Base-by-base conservation (phyloP, 306 rosid species). In the Oxytropis ochrocephala region DNA sequence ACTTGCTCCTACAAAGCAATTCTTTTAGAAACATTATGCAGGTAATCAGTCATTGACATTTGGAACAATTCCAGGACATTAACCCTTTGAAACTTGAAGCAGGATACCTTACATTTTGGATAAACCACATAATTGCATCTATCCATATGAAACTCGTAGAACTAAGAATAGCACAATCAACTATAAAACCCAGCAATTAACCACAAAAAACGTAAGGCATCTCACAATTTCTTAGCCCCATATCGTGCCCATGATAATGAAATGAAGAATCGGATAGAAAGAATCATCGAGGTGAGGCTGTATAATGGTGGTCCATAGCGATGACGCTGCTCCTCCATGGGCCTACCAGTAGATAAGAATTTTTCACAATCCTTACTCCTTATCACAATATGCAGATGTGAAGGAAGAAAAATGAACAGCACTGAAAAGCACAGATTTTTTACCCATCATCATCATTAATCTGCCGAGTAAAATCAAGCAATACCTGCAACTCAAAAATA, bases 391-490 rank as follows among this genome's bases (percentile, higher is more conserved):
- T 52, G 32, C 46, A 75, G 17, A 75, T 43, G 67, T 44, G 56
- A 70, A 55, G 32, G 32, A 48, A 33, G 32, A 75, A n/a, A 75
- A 56, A 41, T 39, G 18, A 70, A 74, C 65, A 55, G 16, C 36
- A 43, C 3, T 46, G 21, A 32, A 73, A 61, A 73, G 49, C 39
- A 82, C 30, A 11, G 39, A 75, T 63, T 44, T 71, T 47, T 56
- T 85, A 94, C 98, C 98, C 98, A 39, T 94, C 92, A 46, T 94
- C 96, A 62, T 94, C 97, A 81, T 94, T 94, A 78, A 94, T 86
- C 78, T 76, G 83, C 67, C 80, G 85, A 70, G 83, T 75, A 74
- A 94, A 94, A 83, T 94, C 98, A 62, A 94, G 87, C 78, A 94
- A 83, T 62, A 94, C 98, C 98, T 94, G 85, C 77, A 82, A 47